Evolutionary conservation across 2,329 filamentous ascomycete genomes (phyloP).

Genomic region (Pyricularia grisea): DNA sequence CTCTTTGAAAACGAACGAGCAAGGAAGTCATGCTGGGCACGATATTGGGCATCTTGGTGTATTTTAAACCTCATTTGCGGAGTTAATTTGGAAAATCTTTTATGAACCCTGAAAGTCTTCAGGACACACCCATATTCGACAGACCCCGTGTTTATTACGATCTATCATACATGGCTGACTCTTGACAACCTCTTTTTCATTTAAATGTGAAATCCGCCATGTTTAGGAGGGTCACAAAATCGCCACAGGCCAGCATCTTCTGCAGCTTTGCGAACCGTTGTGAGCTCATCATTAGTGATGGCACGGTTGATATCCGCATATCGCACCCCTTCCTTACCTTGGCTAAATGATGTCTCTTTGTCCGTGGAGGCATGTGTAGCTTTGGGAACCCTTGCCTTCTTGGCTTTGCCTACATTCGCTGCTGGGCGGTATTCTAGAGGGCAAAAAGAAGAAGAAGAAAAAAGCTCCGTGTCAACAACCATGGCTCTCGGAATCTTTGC

Average conservation of each 20-base stretch:
- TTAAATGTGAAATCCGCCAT: slow-evolving; percentile 42
- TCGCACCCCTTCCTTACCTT: slow-evolving; percentile 37
- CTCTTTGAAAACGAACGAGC: background rate
- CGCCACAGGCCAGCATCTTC: slow-evolving; percentile 67
- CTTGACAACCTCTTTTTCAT: background rate
- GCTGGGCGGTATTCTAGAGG: slow-evolving; percentile 58
- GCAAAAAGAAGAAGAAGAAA: no score
- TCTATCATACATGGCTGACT: background rate
- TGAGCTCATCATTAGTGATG: slow-evolving; percentile 55
- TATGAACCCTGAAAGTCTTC: background rate
- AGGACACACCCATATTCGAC: background rate
- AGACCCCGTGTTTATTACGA: background rate
- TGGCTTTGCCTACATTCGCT: slow-evolving; percentile 69
- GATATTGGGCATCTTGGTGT: background rate
- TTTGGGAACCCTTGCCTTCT: slow-evolving; percentile 16
- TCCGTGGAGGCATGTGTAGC: background rate
- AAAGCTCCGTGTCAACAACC: background rate
- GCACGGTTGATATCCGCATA: slow-evolving; percentile 75
- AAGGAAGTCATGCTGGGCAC: background rate
- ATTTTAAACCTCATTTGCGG: background rate
- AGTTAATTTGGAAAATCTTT: background rate
- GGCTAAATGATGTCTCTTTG: slow-evolving; percentile 18
- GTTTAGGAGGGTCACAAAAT: slow-evolving; percentile 56
- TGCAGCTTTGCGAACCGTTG: slow-evolving; percentile 56
- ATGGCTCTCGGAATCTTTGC: background rate